A percentile compares a stretch with the other conserved stretches of the same genome.
Evolutionary conservation across 495 filamentous ascomycete genomes (phyloP).

Genomic region (Lophium mytilinum): DNA sequence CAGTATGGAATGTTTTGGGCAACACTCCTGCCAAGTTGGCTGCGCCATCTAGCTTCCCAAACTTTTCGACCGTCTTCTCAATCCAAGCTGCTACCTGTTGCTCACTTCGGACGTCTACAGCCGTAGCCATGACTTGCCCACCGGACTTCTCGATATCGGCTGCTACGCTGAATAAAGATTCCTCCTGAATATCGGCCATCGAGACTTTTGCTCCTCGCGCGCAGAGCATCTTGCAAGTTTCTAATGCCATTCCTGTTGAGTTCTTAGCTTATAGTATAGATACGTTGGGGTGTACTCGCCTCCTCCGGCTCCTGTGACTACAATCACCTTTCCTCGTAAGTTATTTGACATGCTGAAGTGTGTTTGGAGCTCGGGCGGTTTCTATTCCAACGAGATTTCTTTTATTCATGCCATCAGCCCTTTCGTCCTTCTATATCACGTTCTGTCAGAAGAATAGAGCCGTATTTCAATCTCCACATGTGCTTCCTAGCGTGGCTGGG

Average conservation of each 20-base stretch:
- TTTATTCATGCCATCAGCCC: too few relatives aligned
- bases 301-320: too few relatives aligned
- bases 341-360: too few relatives aligned
- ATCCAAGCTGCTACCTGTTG: constrained; percentile 23
- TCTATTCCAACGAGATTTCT: too few relatives aligned
- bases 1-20: constrained; percentile 33
- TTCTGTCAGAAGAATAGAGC: too few relatives aligned
- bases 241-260: constrained; percentile 15
- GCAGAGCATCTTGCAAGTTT: constrained; percentile 11
- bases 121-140: constrained; percentile 8
- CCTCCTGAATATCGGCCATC: constrained; percentile 18
- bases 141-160: constrained; percentile 9
- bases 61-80: constrained; percentile 18
- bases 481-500: too few relatives aligned
- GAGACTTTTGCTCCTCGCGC: constrained; percentile 22
- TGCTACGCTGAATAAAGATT: constrained; percentile 6
- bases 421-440: too few relatives aligned
- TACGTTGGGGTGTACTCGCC: too few relatives aligned
- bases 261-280: too few relatives aligned
- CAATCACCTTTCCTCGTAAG: too few relatives aligned
- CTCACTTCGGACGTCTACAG: constrained; percentile 21
- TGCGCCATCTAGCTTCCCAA: constrained; percentile 30
- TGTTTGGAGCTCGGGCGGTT: too few relatives aligned
- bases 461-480: too few relatives aligned
- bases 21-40: constrained; percentile 39